A percentile compares a stretch with the other conserved stretches of the same genome.
Evolutionary conservation across 495 filamentous ascomycete genomes (phyloP).

Genomic region (Podospora bellae-mahoneyi): DNA sequence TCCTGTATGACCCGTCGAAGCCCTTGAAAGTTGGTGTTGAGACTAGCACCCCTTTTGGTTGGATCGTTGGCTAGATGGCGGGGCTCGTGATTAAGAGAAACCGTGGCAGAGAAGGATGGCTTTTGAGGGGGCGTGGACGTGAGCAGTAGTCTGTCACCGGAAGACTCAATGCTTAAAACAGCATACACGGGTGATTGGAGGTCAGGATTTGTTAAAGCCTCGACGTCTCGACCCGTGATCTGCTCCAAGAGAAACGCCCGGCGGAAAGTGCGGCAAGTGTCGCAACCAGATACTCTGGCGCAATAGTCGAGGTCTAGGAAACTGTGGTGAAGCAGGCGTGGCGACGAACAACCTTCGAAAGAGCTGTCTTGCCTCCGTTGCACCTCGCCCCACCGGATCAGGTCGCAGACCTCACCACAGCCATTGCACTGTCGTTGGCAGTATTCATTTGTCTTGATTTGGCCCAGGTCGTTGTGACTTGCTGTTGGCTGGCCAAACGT

Average conservation of each 20-base stretch:
- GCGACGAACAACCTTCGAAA: conserved; percentile 23
- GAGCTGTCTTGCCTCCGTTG: conserved; percentile 22
- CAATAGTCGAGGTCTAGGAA: conserved; percentile 31
- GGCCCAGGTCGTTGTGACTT: conserved; percentile 15
- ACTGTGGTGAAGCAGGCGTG: conserved; percentile 27
- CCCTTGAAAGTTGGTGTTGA: conserved; percentile 25
- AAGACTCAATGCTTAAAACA: conserved; percentile 17
- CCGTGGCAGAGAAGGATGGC: conserved; percentile 20
- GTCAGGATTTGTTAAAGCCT: conserved; percentile 19
- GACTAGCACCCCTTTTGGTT: conserved; percentile 15
- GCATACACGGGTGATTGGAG: conserved; percentile 27
- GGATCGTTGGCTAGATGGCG: conserved; percentile 1
- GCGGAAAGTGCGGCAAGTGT: conserved; percentile 28
- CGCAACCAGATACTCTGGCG: conserved; percentile 24
- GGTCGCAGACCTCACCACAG: conserved; percentile 26
- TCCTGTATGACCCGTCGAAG: conserved; percentile 22
- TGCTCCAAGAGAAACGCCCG: conserved; percentile 32
- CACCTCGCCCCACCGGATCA: conserved; percentile 32
- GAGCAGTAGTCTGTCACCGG: conserved; percentile 23
- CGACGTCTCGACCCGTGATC: conserved; percentile 26
- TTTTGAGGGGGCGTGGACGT: conserved; percentile 17
- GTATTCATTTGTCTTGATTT: conserved; percentile 23
- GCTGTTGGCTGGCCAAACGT: conserved; percentile 1
- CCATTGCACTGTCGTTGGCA: conserved; percentile 29
- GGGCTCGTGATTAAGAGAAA: conserved; percentile 15